These are phyloP conservation scores for Vinca major DNA, from an alignment of 305 asterid genomes.

Conservation along the genomic window DNA sequence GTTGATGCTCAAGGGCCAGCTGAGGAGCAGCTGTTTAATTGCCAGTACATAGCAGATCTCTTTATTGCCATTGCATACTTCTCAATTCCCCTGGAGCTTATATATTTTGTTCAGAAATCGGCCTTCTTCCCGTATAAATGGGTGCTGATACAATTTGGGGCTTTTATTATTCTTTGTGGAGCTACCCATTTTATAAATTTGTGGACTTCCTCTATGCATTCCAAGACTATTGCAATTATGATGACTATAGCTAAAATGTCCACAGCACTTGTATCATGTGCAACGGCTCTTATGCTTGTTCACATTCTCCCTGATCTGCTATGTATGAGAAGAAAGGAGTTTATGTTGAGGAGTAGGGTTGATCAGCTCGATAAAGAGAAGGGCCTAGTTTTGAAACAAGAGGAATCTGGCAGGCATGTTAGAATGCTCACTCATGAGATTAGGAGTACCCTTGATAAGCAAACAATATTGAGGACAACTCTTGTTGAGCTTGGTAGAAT, in stretches of 20 bases:
- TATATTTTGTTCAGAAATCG: constrained; percentile 56
- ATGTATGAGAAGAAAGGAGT: constrained; percentile 50
- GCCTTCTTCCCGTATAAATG: constrained; percentile 69
- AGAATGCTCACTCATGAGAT: constrained; percentile 78
- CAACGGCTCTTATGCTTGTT: constrained; percentile 61
- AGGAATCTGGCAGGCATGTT: constrained; percentile 69
- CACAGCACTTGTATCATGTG: constrained; percentile 64
- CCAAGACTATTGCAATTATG: constrained; percentile 56
- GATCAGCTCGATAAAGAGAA: constrained; percentile 65
- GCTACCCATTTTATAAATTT: constrained; percentile 61
- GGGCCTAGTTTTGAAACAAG: constrained; percentile 63
- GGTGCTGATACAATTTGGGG: constrained; percentile 71
- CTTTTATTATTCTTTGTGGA: constrained; percentile 66
- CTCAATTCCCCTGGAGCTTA: constrained; percentile 67
- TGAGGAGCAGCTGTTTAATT: constrained; percentile 53
- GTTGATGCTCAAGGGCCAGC: constrained; percentile 45
- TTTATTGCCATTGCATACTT: constrained; percentile 69
- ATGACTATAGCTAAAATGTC: constrained; percentile 55
- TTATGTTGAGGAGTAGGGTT: constrained; percentile 46
- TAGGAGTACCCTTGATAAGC: constrained; percentile 70
- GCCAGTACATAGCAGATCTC: constrained; percentile 63
- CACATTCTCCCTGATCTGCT: constrained; percentile 70
- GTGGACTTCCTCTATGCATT: constrained; percentile 59
- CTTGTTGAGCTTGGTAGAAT: constrained; percentile 66
- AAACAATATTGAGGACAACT: constrained; percentile 62